Conservation (phyloP, 148 eudicot species). For the Oxyria digyna region DNA sequence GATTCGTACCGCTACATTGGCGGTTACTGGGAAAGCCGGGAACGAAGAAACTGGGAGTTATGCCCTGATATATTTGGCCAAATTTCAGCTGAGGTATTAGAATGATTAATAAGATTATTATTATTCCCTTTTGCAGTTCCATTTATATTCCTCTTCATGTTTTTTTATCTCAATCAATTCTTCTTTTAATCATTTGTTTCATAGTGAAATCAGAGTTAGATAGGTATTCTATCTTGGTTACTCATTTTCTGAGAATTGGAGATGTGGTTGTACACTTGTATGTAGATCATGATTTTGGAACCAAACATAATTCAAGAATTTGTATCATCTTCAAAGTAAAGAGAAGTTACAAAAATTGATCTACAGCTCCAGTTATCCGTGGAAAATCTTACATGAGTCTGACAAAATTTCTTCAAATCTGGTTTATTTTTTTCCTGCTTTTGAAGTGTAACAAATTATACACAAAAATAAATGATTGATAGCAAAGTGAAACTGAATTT, state of each 20-base stretch:
- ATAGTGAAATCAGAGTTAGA: neutral
- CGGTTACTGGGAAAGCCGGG: slow-evolving; percentile 83
- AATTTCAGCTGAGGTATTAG: neutral
- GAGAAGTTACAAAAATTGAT: neutral
- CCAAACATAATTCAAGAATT: neutral
- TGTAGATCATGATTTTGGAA: slow-evolving; percentile 1
- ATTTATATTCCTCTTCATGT: neutral
- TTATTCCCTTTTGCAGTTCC: neutral
- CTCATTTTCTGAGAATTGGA: neutral
- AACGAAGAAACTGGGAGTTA: slow-evolving; percentile 46
- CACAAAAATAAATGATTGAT: no score
- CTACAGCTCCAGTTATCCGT: no score
- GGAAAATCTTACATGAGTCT: no score
- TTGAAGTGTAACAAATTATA: no score
- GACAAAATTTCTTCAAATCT: no score
- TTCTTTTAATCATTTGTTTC: neutral
- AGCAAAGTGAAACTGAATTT: no score
- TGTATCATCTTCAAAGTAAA: neutral
- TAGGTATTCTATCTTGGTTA: neutral
- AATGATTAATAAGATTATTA: neutral
- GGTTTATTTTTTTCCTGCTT: no score
- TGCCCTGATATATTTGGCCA: slow-evolving; percentile 63
- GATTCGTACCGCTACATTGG: slow-evolving; percentile 54
- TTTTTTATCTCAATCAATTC: neutral
- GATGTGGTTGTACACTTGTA: neutral